Evolutionary conservation across 352 stramenopile genomes (phyloP), one percentile per base, ranked within the genome.

Genomic region (Phytophthora ohioensis): DNA sequence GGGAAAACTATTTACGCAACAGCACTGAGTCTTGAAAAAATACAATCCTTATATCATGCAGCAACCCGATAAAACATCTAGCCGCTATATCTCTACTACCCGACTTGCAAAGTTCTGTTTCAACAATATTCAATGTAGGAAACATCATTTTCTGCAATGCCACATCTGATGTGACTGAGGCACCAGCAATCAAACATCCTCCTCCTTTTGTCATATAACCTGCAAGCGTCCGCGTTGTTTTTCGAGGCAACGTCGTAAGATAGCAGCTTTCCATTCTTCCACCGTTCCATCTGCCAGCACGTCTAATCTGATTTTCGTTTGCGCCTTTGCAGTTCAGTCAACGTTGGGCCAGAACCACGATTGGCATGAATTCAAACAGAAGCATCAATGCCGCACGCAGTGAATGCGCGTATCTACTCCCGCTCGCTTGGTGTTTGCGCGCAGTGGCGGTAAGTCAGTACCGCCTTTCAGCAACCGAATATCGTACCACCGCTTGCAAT

Each of bases 371-470:
- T 41, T 10, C 35, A 41, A 41, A 41, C 35, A 41, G 35, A 41
- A 41, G 35, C 1, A 10, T 41, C 35, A 10, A 41, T 41, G 10
- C 35, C 35, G 10, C 2, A 41, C 7, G 35, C 35, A 11, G 35
- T 1, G 10, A 41, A 41, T 41, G 2, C 35, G 3, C 17, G 17
- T 21, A 21, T 21, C 17, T 21, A 21, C 17, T 21, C 17, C 17
- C 17, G 17, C 17, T 21, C 17, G 17, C 35, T 57, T 41, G 7
- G 51, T 99, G 76, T 98, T 99, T 41, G 35, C 35, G 10, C 10
- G 35, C 10, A 11, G 2, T 41, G 10, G 17, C 35, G 2, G 7
- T 41, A 41, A 11, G 10, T 41, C 35, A 10, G 7, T 11, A 41
- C 7, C 2, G 7, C 7, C 35, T 41, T 41, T 41, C 35, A 41